A percentile compares a stretch with the other conserved stretches of the same genome.
These are phyloP conservation scores for Spergularia marina DNA, from an alignment of 148 eudicot species.

Conservation along the genomic window DNA sequence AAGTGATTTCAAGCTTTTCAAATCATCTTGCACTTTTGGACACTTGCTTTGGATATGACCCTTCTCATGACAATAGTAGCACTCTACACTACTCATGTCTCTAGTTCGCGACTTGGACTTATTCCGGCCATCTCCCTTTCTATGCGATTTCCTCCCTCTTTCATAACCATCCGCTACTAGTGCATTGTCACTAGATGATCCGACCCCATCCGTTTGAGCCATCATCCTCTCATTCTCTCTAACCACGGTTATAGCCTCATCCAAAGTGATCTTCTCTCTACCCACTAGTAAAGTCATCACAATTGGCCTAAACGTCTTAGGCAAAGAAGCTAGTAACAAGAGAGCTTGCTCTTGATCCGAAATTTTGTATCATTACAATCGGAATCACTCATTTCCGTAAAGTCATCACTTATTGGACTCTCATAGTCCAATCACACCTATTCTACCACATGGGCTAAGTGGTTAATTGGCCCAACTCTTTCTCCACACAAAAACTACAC, in stretches of 20 bases:
- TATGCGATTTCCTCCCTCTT: neutral
- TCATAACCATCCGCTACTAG: neutral
- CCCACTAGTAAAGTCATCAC: neutral
- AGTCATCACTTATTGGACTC: too few relatives aligned
- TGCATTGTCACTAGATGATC: neutral
- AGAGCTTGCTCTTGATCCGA: slow-evolving; percentile 6
- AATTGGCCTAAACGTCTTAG: neutral
- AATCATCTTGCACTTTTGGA: neutral
- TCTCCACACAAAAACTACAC: too few relatives aligned
- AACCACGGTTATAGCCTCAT: neutral
- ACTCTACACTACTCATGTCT: too few relatives aligned
- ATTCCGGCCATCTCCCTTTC: neutral
- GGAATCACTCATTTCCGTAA: too few relatives aligned
- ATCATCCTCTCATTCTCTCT: slow-evolving; percentile 14
- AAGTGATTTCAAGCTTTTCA: slow-evolving; percentile 5
- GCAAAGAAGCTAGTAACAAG: neutral
- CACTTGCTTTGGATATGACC: neutral
- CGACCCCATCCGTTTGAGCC: neutral
- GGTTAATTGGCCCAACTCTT: too few relatives aligned
- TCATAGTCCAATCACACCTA: too few relatives aligned
- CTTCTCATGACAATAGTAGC: neutral
- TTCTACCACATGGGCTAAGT: too few relatives aligned
- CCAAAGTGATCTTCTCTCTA: neutral
- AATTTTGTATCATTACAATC: neutral
- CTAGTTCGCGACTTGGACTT: too few relatives aligned